These are phyloP conservation scores for Protomyces gravidus DNA, from an alignment of 1,139 yeast genomes.

Conservation along the genomic window DNA sequence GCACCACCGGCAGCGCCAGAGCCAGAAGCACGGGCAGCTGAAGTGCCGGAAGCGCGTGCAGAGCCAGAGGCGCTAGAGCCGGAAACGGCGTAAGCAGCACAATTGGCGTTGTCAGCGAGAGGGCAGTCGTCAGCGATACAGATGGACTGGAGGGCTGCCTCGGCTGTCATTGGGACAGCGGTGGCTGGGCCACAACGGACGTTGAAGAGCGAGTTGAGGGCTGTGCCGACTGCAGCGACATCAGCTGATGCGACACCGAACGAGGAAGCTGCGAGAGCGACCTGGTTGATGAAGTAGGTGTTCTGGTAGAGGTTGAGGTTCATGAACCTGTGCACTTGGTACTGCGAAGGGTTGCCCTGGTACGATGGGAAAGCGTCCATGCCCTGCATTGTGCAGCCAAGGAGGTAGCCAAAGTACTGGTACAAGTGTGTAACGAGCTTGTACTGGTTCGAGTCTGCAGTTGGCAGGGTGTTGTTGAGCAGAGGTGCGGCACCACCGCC, in stretches of 20 bases:
- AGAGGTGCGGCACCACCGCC: conserved; percentile 26
- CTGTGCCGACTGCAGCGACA: conserved; percentile 12
- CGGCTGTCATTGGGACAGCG: conserved; percentile 17
- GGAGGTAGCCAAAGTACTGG: conserved; percentile 25
- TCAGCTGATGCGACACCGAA: conserved; percentile 26
- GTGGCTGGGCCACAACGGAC: conserved; percentile 12
- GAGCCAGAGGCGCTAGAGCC: conserved; percentile 14
- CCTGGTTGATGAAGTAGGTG: conserved; percentile 24
- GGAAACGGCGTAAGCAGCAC: conserved; percentile 18
- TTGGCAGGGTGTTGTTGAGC: conserved; percentile 22
- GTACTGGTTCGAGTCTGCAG: conserved; percentile 22
- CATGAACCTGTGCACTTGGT: conserved; percentile 25
- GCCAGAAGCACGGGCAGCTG: not conserved
- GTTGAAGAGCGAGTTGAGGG: conserved; percentile 20
- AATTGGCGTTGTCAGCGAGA: conserved; percentile 17
- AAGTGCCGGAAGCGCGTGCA: conserved; percentile 18
- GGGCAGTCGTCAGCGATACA: conserved; percentile 25
- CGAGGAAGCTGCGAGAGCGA: conserved; percentile 16
- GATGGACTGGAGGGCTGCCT: conserved; percentile 19
- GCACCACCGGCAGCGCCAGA: conserved; percentile 1
- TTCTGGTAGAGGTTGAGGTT: conserved; percentile 21
- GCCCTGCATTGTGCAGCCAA: conserved; percentile 26
- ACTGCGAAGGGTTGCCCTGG: conserved; percentile 19
- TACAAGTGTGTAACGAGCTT: conserved; percentile 20
- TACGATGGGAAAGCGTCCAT: conserved; percentile 16